A percentile compares a stretch with the other conserved stretches of the same genome.
These are phyloP conservation scores for Capsicum baccatum DNA, from an alignment of 257 asterid genomes.

Conservation along the genomic window DNA sequence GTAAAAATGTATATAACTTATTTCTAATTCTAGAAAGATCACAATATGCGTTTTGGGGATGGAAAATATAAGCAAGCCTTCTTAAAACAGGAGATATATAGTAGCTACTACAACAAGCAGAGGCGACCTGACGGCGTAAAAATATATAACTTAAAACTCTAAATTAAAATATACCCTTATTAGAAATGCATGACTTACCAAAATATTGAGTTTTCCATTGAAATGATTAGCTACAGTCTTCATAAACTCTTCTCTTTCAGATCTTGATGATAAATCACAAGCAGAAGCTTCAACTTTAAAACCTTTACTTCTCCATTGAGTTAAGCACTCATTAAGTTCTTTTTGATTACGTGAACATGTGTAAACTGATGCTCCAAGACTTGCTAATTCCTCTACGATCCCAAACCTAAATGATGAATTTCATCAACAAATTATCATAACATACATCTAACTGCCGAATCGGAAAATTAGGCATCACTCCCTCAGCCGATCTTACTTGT, in stretches of 20 bases:
- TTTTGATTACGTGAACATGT: slow-evolving; percentile 32
- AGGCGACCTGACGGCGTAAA: too few species aligned
- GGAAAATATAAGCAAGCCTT: too few species aligned
- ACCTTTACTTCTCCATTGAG: not conserved
- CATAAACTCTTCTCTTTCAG: slow-evolving; percentile 25
- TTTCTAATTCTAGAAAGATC: too few species aligned
- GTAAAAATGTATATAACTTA: not conserved
- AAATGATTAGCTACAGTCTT: slow-evolving; percentile 14
- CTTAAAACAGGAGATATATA: too few species aligned
- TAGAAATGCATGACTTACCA: slow-evolving; percentile 18
- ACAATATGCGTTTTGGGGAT: too few species aligned
- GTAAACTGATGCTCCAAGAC: slow-evolving; percentile 21
- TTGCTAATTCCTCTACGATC: slow-evolving; percentile 30
- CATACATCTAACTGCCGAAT: not conserved
- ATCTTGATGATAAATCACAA: slow-evolving; percentile 27
- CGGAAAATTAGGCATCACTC: not conserved
- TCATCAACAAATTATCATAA: not conserved
- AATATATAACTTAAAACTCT: too few species aligned
- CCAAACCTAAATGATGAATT: slow-evolving; percentile 20
- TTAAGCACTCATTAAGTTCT: slow-evolving; percentile 6
- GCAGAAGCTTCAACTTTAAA: slow-evolving; percentile 13
- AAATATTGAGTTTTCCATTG: slow-evolving; percentile 29
- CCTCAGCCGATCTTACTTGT: too few species aligned
- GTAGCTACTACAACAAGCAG: too few species aligned
- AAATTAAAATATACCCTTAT: too few species aligned